Evolutionary conservation across 2,329 filamentous ascomycete genomes (phyloP).

Genomic region (Madurella mycetomatis): DNA sequence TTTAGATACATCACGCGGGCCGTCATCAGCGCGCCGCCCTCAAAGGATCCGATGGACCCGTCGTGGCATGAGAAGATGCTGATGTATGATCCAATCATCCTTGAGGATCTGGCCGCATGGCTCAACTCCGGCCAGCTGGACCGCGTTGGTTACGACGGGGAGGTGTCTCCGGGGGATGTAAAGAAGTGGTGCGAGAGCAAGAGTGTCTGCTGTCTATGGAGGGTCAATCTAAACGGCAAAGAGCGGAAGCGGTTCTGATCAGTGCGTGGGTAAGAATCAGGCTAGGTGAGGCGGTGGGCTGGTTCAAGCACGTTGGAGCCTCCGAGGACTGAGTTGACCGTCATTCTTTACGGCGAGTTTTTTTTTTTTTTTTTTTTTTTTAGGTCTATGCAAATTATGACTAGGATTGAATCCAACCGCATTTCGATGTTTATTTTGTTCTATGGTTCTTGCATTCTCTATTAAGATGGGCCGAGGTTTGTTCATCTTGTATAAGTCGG

Average conservation of each 20-base stretch:
- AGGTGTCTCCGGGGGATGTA: slow-evolving; percentile 61
- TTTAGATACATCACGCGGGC: slow-evolving; percentile 54
- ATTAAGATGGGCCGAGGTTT: too few species aligned
- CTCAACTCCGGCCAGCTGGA: slow-evolving; percentile 68
- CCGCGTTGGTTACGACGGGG: slow-evolving; percentile 59
- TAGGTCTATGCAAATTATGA: too few species aligned
- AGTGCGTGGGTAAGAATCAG: background rate
- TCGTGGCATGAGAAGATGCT: slow-evolving; percentile 93
- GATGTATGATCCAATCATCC: slow-evolving; percentile 82
- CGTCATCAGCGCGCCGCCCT: slow-evolving; percentile 47
- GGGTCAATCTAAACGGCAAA: slow-evolving; percentile 48
- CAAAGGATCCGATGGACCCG: slow-evolving; percentile 46
- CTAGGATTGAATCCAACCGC: too few species aligned
- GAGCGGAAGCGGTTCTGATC: slow-evolving; percentile 47
- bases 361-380: too few species aligned
- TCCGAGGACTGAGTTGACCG: background rate
- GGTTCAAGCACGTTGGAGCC: background rate
- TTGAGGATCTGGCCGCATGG: slow-evolving; percentile 82
- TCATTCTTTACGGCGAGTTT: too few species aligned
- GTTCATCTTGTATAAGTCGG: background rate
- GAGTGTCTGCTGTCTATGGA: slow-evolving; percentile 80
- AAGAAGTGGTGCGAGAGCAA: slow-evolving; percentile 88
- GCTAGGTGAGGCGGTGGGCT: background rate
- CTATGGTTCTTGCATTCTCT: too few species aligned
- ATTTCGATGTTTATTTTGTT: too few species aligned